These are phyloP conservation scores for Nicotiana tabacum DNA, from an alignment of 257 asterid species.

Conservation along the genomic window DNA sequence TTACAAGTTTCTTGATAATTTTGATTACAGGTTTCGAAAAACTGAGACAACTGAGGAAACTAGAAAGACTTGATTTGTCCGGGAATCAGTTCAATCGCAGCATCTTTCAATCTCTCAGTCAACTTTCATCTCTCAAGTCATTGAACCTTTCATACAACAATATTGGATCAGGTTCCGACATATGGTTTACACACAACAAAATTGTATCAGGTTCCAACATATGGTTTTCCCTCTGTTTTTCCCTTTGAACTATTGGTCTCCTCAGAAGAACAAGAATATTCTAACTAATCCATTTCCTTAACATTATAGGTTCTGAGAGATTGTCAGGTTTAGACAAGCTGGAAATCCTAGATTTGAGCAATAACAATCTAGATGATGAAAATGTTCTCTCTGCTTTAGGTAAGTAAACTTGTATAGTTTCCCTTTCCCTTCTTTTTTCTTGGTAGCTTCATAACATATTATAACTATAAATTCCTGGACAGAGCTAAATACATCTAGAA, in stretches of 20 bases:
- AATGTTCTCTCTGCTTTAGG: background rate
- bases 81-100: background rate
- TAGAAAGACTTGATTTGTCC: background rate
- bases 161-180: background rate
- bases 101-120: background rate
- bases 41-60: background rate
- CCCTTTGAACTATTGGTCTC: no score
- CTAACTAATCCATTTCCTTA: no score
- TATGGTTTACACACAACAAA: background rate
- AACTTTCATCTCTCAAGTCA: slow-evolving; percentile 12
- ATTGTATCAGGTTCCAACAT: no score
- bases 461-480: background rate
- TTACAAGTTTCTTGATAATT: background rate
- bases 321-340: background rate
- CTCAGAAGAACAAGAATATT: no score
- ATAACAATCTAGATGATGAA: background rate
- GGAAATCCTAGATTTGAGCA: background rate
- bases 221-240: no score
- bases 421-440: background rate
- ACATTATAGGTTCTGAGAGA: background rate
- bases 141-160: background rate
- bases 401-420: background rate
- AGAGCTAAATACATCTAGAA: background rate
- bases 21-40: background rate
- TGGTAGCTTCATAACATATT: background rate